Evolutionary conservation across 1,139 yeast genomes (phyloP).

Genomic region (Candida tetrigidarum): DNA sequence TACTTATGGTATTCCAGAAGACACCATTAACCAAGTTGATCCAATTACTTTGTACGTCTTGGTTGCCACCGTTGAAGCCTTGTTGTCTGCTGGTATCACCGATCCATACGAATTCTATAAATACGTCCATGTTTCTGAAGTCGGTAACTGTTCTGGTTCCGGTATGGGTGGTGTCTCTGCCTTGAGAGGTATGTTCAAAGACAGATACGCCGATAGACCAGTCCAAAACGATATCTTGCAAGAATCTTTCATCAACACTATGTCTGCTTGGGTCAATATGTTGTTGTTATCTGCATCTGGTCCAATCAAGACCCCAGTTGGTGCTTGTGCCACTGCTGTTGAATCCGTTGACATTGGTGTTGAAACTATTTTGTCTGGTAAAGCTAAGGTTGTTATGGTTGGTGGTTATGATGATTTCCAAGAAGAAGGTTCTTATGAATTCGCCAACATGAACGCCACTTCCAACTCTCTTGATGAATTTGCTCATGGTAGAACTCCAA

Average conservation of each 20-base stretch:
- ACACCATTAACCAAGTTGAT: slow-evolving; percentile 91
- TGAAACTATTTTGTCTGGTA: slow-evolving; percentile 89
- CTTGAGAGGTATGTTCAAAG: slow-evolving; percentile 96
- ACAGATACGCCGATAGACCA: slow-evolving; percentile 88
- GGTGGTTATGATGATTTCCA: slow-evolving; percentile 99
- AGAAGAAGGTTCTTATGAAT: slow-evolving; percentile 98
- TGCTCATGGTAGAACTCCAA: slow-evolving; percentile 96
- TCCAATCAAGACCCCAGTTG: slow-evolving; percentile 98
- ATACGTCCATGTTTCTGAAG: slow-evolving; percentile 97
- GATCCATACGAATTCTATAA: slow-evolving; percentile 99
- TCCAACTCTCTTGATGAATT: slow-evolving; percentile 86
- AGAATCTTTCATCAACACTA: slow-evolving; percentile 97
- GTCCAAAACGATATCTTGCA: slow-evolving; percentile 97
- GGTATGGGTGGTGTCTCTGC: slow-evolving; percentile 99
- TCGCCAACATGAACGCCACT: slow-evolving; percentile 99
- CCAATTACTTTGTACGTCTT: slow-evolving; percentile 92
- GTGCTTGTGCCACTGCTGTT: slow-evolving; percentile 99
- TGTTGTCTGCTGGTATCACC: slow-evolving; percentile 90
- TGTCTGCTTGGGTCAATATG: slow-evolving; percentile 99
- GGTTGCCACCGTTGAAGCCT: slow-evolving; percentile 95
- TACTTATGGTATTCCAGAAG: slow-evolving; percentile 94
- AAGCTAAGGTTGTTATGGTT: slow-evolving; percentile 94
- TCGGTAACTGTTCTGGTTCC: slow-evolving; percentile 99
- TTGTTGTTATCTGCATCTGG: slow-evolving; percentile 96
- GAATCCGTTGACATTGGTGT: slow-evolving; percentile 97